These are phyloP conservation scores for Euptelea pleiosperma DNA, from an alignment of 164 flowering plant species.

Conservation along the genomic window DNA sequence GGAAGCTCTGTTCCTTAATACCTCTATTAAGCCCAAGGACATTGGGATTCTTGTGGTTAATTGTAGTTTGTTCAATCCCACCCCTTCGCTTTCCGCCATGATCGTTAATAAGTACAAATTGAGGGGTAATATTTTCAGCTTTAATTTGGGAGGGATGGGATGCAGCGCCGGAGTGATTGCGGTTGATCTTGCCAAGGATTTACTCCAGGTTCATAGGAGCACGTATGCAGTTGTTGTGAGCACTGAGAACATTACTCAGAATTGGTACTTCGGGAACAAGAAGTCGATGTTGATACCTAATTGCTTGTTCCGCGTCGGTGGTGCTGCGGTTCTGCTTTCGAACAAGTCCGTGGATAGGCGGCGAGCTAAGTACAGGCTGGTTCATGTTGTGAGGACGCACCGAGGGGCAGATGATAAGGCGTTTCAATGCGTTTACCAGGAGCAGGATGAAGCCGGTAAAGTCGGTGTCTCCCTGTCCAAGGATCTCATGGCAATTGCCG, in stretches of 20 bases:
- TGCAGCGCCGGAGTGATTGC: constrained; percentile 82
- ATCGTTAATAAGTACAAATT: constrained; percentile 71
- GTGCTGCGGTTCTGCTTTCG: constrained; percentile 66
- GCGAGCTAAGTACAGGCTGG: constrained; percentile 67
- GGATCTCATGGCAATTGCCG: constrained; percentile 80
- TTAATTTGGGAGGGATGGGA: constrained; percentile 85
- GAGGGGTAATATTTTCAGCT: constrained; percentile 58
- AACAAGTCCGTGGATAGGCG: constrained; percentile 44
- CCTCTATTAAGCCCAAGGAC: constrained; percentile 55
- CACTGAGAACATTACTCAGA: constrained; percentile 80
- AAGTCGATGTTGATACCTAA: constrained; percentile 78
- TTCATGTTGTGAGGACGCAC: constrained; percentile 74
- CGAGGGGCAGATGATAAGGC: constrained; percentile 73
- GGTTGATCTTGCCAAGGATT: constrained; percentile 64
- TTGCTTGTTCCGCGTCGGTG: constrained; percentile 77
- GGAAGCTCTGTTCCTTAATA: constrained; percentile 51
- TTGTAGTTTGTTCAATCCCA: constrained; percentile 75
- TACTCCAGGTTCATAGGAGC: constrained; percentile 64
- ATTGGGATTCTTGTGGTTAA: constrained; percentile 78
- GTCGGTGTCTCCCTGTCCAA: constrained; percentile 74
- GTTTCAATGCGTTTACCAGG: constrained; percentile 68
- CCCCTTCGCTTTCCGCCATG: constrained; percentile 78
- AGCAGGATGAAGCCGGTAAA: constrained; percentile 62
- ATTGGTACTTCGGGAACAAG: constrained; percentile 78
- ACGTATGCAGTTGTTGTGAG: constrained; percentile 79